Evolutionary conservation across 257 asterid species (phyloP).

Genomic region (Plantago elongata): DNA sequence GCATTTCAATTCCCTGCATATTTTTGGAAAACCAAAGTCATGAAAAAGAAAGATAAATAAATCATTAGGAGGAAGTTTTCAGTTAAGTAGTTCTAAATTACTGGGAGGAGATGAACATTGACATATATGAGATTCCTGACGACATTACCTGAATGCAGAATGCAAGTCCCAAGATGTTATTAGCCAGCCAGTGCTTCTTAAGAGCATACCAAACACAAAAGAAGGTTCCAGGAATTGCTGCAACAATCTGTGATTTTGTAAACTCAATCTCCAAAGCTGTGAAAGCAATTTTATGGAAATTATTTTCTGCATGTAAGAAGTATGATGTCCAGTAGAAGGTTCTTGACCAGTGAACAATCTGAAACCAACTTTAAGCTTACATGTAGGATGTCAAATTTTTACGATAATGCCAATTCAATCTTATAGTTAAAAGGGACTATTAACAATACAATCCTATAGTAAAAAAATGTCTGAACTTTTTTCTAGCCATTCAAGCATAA

Average conservation of each 20-base stretch:
- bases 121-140: neutral
- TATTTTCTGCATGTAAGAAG: constrained; percentile 14
- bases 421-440: too few species aligned
- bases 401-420: neutral
- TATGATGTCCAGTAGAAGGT: constrained; percentile 13
- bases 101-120: neutral
- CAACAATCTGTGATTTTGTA: constrained; percentile 75
- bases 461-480: too few species aligned
- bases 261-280: constrained; percentile 92
- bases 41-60: neutral
- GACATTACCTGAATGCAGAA: constrained; percentile 82
- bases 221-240: constrained; percentile 91
- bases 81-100: too few species aligned
- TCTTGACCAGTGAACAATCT: neutral
- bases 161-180: constrained; percentile 88
- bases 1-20: constrained; percentile 93
- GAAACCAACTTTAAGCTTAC: neutral
- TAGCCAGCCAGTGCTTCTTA: constrained; percentile 97
- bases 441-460: too few species aligned
- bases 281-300: constrained; percentile 24
- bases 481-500: too few species aligned
- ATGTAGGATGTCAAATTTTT: neutral
- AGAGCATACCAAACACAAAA: constrained; percentile 96
- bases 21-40: constrained; percentile 2
- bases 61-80: too few species aligned